phyloP scores from a whole-genome alignment of 2,329 filamentous ascomycete species.

The Colletotrichum sp. region DNA sequence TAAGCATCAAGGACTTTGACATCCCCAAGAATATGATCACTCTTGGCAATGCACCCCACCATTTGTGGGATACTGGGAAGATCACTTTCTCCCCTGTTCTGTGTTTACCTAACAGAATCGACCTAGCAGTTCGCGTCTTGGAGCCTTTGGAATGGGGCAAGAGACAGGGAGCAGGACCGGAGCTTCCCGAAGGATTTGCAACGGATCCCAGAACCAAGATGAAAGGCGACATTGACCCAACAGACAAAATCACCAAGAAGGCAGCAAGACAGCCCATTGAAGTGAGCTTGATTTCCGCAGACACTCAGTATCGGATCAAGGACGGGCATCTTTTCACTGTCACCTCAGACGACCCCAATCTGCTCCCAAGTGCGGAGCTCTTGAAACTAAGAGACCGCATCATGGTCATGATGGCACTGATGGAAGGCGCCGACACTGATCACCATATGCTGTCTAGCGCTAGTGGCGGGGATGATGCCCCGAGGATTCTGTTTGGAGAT shows the following conservation, averaged over 20 bases:
- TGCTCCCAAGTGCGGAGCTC: neutral
- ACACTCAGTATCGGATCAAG: neutral
- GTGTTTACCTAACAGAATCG: too few relatives aligned
- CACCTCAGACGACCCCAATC: neutral
- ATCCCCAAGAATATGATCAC: too few relatives aligned
- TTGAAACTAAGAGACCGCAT: neutral
- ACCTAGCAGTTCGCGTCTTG: too few relatives aligned
- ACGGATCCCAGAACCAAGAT: neutral
- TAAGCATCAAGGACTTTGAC: too few relatives aligned
- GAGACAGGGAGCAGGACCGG: too few relatives aligned
- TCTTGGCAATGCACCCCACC: too few relatives aligned
- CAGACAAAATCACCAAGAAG: neutral
- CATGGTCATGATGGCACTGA: neutral
- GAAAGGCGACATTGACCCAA: neutral
- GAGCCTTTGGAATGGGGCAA: too few relatives aligned
- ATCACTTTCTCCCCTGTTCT: too few relatives aligned
- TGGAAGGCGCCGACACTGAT: rapidly evolving
- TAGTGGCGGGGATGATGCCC: neutral
- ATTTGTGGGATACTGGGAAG: too few relatives aligned
- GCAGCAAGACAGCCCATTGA: neutral
- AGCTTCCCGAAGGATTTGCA: neutral
- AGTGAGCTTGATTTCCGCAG: neutral
- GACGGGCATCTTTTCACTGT: neutral
- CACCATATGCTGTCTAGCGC: neutral
- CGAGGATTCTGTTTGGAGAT: neutral